Evolutionary conservation across 805 yeast genomes (phyloP), one percentile per base, ranked within the genome.

Genomic region (Candida parachauliodes): DNA sequence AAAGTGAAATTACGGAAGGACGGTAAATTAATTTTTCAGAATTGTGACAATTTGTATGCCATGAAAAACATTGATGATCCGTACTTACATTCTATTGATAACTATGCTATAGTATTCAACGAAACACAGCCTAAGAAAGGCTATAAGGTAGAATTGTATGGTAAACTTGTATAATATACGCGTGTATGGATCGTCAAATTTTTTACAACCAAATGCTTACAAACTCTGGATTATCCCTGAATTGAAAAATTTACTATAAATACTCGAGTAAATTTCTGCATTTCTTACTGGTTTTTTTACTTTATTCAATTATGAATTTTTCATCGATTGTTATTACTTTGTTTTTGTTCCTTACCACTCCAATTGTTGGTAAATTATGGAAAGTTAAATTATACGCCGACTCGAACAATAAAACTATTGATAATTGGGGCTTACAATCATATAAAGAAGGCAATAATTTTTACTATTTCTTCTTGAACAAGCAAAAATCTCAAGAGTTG

Each of bases 341-440:
- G 6, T 16, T 34, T 21, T 20, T 25, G 16, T 24, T 12, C 12
- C 20, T 31, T n/a, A 12, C 25, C 8, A 34, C 36, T 34, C 26
- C 34, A 10, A 18, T 36, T 36, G 23, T 25, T 16, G 39, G 28
- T 26, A 28, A 32, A 11, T 8, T 22, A 10, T 28, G 22, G 19
- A 19, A 22, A 9, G 12, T 36, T 15, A 20, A 24, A 11, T 36
- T 36, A 20, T 31, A 36, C n/a, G 39, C 32, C 10, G 27, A 29
- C 8, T 36, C 39, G 9, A 18, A 34, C 11, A 34, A 34, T 16
- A 14, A 34, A 14, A 14, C 25, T 3, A 34, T 34, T 5, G 28
- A 34, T 12, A 20, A 27, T 14, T 19, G 12, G 9, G 30, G 32
- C 3, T 34, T 34, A 18, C 19, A 25, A n/a, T 8, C 32, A 26